Evolutionary conservation across 345 rosid genomes (phyloP).

Genomic region (Gossypium ekmanianum): DNA sequence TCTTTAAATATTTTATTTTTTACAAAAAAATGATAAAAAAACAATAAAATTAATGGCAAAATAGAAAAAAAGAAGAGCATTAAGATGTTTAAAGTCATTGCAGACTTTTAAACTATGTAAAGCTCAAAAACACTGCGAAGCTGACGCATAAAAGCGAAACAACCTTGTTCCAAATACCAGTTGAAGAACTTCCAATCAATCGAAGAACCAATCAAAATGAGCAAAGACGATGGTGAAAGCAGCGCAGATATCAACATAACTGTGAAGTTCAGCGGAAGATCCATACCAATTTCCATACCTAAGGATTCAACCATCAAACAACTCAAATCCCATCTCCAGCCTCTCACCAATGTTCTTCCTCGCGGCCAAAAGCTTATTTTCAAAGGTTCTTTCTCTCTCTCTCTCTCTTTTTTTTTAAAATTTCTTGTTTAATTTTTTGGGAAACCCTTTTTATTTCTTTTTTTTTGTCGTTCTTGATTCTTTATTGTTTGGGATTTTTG

Average conservation of each 20-base stretch:
- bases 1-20: too few relatives aligned
- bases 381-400: constrained; percentile 43
- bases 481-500: too few relatives aligned
- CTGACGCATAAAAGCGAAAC: too few relatives aligned
- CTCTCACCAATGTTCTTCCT: constrained; percentile 87
- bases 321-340: constrained; percentile 66
- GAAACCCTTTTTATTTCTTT: too few relatives aligned
- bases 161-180: too few relatives aligned
- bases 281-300: constrained; percentile 52
- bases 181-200: neutral
- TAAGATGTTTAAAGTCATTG: neutral
- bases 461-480: too few relatives aligned
- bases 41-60: neutral
- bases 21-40: too few relatives aligned
- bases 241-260: constrained; percentile 33
- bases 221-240: constrained; percentile 3
- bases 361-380: constrained; percentile 93
- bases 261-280: constrained; percentile 68
- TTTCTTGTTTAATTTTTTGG: neutral
- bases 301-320: constrained; percentile 47
- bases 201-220: neutral
- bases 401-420: neutral
- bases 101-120: neutral
- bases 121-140: neutral
- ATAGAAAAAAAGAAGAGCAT: neutral